A percentile compares a stretch with the other conserved stretches of the same genome.
Evolutionary conservation across 2,329 filamentous ascomycete genomes (phyloP).

Genomic region (Alternaria solani): DNA sequence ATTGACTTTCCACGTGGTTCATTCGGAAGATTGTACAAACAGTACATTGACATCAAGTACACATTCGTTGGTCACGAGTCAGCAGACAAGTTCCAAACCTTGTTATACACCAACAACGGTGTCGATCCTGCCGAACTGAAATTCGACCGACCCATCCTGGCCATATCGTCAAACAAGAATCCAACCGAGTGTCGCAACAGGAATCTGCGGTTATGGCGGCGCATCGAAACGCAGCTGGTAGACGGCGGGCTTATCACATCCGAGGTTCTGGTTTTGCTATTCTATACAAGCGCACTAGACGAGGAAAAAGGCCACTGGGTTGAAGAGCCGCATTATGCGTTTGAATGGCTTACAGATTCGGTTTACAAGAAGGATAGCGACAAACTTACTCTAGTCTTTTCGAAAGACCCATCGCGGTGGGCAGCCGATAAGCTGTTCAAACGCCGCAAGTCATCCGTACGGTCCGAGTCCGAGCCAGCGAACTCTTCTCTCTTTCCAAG

Average conservation of each 20-base stretch:
- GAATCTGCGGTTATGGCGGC: slow-evolving; percentile 41
- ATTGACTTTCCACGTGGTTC: slow-evolving; percentile 42
- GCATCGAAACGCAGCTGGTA: slow-evolving; percentile 29
- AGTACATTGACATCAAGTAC: slow-evolving; percentile 43
- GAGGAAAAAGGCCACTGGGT: slow-evolving; percentile 45
- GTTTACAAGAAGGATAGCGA: slow-evolving; percentile 34
- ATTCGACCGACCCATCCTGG: slow-evolving; percentile 36
- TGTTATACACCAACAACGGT: slow-evolving; percentile 46
- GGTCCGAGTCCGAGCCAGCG: slow-evolving; percentile 3
- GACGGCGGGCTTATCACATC: slow-evolving; percentile 20
- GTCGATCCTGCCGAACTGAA: slow-evolving; percentile 36
- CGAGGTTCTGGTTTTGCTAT: slow-evolving; percentile 38
- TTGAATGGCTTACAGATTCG: slow-evolving; percentile 40
- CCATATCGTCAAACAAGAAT: slow-evolving; percentile 39
- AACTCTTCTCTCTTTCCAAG: slow-evolving; percentile 5
- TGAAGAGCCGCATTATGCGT: slow-evolving; percentile 44
- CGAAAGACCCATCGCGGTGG: slow-evolving; percentile 40
- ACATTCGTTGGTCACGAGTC: slow-evolving; percentile 27
- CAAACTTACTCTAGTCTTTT: slow-evolving; percentile 37
- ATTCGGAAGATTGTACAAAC: slow-evolving; percentile 36
- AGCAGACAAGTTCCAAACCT: slow-evolving; percentile 36
- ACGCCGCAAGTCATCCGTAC: slow-evolving; percentile 29
- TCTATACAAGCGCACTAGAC: slow-evolving; percentile 42
- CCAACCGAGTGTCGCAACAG: slow-evolving; percentile 41
- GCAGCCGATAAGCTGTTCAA: slow-evolving; percentile 36